Conservation (phyloP, 202 grass and related monocot species). For the Cymbopogon flexuosus region DNA sequence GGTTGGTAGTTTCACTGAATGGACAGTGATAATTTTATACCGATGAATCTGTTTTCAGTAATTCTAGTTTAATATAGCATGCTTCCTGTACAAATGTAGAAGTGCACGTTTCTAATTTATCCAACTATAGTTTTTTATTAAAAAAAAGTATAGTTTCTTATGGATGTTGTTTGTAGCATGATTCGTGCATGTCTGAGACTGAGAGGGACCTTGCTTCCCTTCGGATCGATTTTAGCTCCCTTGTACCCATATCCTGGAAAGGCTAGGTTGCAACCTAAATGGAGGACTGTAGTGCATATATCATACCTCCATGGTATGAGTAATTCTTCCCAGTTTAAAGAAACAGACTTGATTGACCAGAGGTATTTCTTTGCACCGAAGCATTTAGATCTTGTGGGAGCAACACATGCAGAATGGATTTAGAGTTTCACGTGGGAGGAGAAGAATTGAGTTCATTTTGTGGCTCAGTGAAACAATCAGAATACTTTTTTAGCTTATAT, state of each 20-base stretch:
- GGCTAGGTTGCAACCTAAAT: constrained; percentile 31
- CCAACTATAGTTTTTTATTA: constrained; percentile 1
- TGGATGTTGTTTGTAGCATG: constrained; percentile 42
- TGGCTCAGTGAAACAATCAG: not conserved
- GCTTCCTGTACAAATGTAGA: not conserved
- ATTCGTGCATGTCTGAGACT: constrained; percentile 33
- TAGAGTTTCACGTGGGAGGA: not conserved
- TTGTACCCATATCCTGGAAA: constrained; percentile 19
- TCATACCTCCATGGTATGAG: constrained; percentile 4
- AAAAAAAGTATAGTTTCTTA: constrained; percentile 24
- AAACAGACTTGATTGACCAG: not conserved
- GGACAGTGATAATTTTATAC: not conserved
- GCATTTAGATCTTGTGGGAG: constrained; percentile 5
- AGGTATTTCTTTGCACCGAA: constrained; percentile 37
- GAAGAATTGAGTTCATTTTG: not conserved
- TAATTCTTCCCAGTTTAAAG: constrained; percentile 24
- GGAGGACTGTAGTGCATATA: constrained; percentile 32
- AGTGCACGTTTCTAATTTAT: not conserved
- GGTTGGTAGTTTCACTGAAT: not conserved
- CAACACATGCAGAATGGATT: not conserved
- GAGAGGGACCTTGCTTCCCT: constrained; percentile 25
- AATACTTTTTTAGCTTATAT: not conserved
- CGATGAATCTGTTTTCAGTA: not conserved
- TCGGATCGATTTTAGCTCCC: constrained; percentile 22
- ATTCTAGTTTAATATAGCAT: not conserved